phyloP scores from a whole-genome alignment of 768 basidiomycete genomes.

The Boletus subparvulus region DNA sequence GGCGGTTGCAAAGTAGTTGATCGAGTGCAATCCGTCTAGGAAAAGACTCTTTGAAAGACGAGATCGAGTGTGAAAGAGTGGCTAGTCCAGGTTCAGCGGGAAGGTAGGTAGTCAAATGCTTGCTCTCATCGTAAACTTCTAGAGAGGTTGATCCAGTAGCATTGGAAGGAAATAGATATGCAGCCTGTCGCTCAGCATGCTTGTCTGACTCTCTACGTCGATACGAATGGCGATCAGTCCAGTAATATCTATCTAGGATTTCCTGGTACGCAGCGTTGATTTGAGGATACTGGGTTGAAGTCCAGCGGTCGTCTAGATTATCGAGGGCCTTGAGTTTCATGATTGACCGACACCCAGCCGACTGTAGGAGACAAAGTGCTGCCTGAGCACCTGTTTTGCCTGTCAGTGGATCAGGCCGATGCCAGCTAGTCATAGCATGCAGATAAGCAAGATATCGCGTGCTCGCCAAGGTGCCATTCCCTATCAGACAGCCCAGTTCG shows the following conservation, averaged over 20 bases:
- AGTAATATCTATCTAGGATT: not conserved
- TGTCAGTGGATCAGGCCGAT: not conserved
- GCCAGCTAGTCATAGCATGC: not conserved
- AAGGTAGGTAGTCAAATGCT: too few relatives aligned
- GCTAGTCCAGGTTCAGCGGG: not conserved
- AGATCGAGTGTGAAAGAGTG: rapidly evolving
- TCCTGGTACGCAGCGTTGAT: not conserved
- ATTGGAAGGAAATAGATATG: not conserved
- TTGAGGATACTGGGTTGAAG: not conserved
- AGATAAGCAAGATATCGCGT: not conserved
- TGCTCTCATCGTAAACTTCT: not conserved
- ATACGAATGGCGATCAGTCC: too few relatives aligned
- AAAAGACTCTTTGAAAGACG: not conserved
- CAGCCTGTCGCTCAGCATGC: not conserved
- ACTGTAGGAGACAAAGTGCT: not conserved
- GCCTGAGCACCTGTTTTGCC: not conserved
- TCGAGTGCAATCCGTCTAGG: not conserved
- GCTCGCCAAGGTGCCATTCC: not conserved
- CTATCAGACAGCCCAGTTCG: not conserved
- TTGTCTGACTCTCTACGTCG: too few relatives aligned
- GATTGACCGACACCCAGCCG: conserved; percentile 35
- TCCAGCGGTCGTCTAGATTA: rapidly evolving
- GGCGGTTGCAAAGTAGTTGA: not conserved
- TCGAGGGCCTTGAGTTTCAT: conserved; percentile 20
- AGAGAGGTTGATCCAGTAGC: not conserved